Base-by-base conservation (phyloP, 2,329 filamentous ascomycete species). In the Setomelanomma holmii region DNA sequence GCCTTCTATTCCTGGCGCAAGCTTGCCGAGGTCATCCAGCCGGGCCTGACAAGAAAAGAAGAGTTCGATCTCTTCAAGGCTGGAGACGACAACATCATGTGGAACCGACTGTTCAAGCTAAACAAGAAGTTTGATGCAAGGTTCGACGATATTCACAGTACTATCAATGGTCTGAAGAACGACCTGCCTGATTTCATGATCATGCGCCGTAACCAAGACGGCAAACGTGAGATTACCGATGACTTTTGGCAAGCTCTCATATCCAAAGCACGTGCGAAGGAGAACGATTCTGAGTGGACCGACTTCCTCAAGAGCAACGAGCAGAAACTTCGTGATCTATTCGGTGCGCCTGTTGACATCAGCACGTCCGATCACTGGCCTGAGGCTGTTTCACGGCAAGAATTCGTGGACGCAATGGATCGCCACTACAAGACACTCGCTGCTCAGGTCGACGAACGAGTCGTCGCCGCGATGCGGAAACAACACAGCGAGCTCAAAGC, bases 221-320 rank as follows among this genome's bases (percentile, higher is more conserved):
- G 86, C 12, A 78, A 81, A 8, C 72, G 78, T 0, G 73, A 82
- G 19, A 82, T 90, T 14, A 75, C 82, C 0, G 78, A 84, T 20
- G 80, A 85, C 2, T 89, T 91, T 53, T 91, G 85, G 83, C 78
- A 84, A 49, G 88, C 87, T 0, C 69, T 91, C 7, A 77, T 79
- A 20, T 80, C 82, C 46, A 78, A 82, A 50, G 81, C 89, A 41
- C 75, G 75, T 17, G 69, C 75, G 1, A 82, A 84, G 17, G 63
- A 55, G 4, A 44, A 60, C 78, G 35, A 71, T 74, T 1, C 73
- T 51, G 33, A 76, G 4, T 87, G 84, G 83, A 75, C 80, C 17
- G 72, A 75, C 0, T 87, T 83, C 80, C 65, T 84, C 22, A 74
- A 72, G 35, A 77, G 77, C 16, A 87, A 86, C 66, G 68, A 80